Conservation (phyloP, 2,329 filamentous ascomycete species). For the Lasiodiplodia hormozganensis region DNA sequence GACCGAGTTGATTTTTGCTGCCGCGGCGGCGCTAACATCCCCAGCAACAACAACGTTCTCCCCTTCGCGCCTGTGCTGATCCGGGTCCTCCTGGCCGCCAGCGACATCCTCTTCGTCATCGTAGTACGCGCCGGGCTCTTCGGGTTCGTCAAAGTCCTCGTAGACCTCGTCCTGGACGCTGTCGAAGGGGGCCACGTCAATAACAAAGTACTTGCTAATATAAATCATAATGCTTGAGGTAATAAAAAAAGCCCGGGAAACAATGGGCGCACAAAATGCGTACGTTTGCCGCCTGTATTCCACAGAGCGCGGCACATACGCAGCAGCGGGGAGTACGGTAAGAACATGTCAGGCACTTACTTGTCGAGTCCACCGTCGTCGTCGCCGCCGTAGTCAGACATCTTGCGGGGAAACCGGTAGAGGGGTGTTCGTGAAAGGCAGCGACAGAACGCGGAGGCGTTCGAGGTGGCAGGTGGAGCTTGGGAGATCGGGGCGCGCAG, state of each 20-base stretch:
- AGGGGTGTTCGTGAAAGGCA: neutral
- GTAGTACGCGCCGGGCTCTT: constrained; percentile 70
- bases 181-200: neutral
- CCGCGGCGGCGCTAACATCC: constrained; percentile 56
- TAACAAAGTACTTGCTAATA: neutral
- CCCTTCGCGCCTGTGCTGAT: constrained; percentile 31
- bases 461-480: constrained; percentile 16
- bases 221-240: neutral
- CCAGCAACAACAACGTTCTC: constrained; percentile 55
- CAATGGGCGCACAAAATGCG: neutral
- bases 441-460: neutral
- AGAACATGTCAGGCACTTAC: constrained; percentile 22
- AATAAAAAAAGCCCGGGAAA: neutral
- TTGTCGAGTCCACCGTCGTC: constrained; percentile 41
- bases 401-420: constrained; percentile 34
- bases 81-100: constrained; percentile 43
- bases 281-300: neutral
- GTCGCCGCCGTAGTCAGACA: constrained; percentile 56
- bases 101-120: constrained; percentile 65
- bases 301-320: neutral
- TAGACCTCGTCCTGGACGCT: constrained; percentile 28
- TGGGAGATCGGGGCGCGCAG: neutral
- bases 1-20: constrained; percentile 59
- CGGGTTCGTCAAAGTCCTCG: constrained; percentile 58
- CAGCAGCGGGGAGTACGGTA: neutral